These are phyloP conservation scores for Clitocybe nebularis DNA, from an alignment of 1,284 basidiomycete genomes.

Conservation along the genomic window DNA sequence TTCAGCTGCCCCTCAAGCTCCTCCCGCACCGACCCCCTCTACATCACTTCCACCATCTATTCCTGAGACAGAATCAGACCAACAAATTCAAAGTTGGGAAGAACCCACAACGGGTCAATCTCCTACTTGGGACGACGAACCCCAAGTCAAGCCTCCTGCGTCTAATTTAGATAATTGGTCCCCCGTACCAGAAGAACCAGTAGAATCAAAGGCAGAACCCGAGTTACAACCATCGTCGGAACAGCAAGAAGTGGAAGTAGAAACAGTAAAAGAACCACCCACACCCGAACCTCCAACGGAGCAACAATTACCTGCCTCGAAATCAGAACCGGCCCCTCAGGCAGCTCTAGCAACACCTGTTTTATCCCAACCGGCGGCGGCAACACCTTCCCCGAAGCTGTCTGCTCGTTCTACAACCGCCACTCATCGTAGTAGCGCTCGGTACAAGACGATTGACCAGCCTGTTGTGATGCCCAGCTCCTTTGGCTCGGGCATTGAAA, in stretches of 20 bases:
- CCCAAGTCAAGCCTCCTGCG: slow-evolving; percentile 36
- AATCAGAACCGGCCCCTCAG: slow-evolving; percentile 25
- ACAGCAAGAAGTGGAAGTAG: slow-evolving; percentile 29
- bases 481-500: slow-evolving; percentile 60
- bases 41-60: slow-evolving; percentile 20
- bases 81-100: slow-evolving; percentile 53
- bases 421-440: slow-evolving; percentile 52
- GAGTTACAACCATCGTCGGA: slow-evolving; percentile 14
- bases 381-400: slow-evolving; percentile 39
- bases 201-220: slow-evolving; percentile 20
- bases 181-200: slow-evolving; percentile 24
- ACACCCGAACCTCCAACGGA: slow-evolving; percentile 20
- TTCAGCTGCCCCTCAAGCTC: slow-evolving; percentile 22
- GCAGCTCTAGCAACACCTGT: slow-evolving; percentile 22
- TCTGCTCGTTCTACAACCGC: slow-evolving; percentile 40
- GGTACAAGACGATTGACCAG: slow-evolving; percentile 68
- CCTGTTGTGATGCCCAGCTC: slow-evolving; percentile 72
- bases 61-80: slow-evolving; percentile 31
- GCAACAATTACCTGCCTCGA: slow-evolving; percentile 17
- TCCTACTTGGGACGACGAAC: slow-evolving; percentile 74
- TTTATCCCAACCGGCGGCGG: slow-evolving; percentile 26
- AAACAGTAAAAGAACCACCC: slow-evolving; percentile 27
- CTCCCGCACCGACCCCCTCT: slow-evolving; percentile 16
- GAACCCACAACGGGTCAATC: slow-evolving; percentile 71
- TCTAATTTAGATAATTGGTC: slow-evolving; percentile 40